phyloP scores from a whole-genome alignment of 164 flowering plant species.

The Taxillus chinensis region DNA sequence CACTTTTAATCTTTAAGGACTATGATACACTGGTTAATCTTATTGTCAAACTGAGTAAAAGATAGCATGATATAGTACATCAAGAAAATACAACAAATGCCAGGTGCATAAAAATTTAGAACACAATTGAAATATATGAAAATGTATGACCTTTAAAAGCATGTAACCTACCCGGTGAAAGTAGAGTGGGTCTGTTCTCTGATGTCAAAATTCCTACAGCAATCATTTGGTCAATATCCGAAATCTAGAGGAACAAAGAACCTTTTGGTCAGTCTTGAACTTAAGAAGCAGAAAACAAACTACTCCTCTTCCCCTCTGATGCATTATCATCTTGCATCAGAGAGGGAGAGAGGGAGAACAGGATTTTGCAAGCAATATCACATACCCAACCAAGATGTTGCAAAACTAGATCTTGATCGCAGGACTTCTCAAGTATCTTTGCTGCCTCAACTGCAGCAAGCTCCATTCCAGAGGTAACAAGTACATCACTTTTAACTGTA shows the following conservation, averaged over 20 bases:
- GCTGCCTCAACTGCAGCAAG: slow-evolving; percentile 82
- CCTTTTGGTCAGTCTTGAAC: slow-evolving; percentile 7
- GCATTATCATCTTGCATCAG: too few relatives aligned
- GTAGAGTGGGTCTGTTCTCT: slow-evolving; percentile 48
- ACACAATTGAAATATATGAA: too few relatives aligned
- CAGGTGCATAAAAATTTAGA: too few relatives aligned
- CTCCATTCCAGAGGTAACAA: slow-evolving; percentile 36
- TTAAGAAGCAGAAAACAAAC: too few relatives aligned
- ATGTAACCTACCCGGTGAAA: slow-evolving; percentile 59
- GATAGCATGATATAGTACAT: too few relatives aligned
- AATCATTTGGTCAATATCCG: slow-evolving; percentile 62
- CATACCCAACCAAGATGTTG: slow-evolving; percentile 98
- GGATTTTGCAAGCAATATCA: slow-evolving; percentile 8
- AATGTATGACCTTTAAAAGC: neutral
- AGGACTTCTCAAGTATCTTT: slow-evolving; percentile 80
- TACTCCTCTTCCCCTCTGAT: neutral
- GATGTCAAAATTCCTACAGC: slow-evolving; percentile 80
- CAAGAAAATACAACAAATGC: too few relatives aligned
- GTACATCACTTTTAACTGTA: slow-evolving; percentile 14
- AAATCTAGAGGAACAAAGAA: slow-evolving; percentile 40
- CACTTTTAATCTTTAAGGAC: too few relatives aligned
- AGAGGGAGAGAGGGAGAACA: slow-evolving; percentile 1
- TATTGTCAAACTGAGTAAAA: too few relatives aligned
- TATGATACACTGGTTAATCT: too few relatives aligned
- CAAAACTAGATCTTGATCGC: slow-evolving; percentile 68